These are phyloP conservation scores for Mayamaea pseudoterrestris DNA, from an alignment of 108 stramenopile genomes.

Conservation along the genomic window DNA sequence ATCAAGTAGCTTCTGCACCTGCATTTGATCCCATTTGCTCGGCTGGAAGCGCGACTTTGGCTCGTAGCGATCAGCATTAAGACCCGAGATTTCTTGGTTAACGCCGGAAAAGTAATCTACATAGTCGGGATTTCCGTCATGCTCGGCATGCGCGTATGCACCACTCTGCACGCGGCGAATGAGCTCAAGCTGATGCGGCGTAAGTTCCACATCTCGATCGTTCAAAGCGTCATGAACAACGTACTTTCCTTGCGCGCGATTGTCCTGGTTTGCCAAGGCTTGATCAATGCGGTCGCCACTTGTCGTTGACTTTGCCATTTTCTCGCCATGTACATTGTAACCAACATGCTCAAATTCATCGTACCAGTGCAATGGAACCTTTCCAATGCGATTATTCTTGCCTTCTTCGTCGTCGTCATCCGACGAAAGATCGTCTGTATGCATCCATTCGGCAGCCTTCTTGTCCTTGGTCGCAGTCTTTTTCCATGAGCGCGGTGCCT, in stretches of 20 bases:
- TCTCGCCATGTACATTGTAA: slow-evolving; percentile 84
- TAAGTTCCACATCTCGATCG: slow-evolving; percentile 78
- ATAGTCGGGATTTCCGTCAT: slow-evolving; percentile 87
- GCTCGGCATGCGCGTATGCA: slow-evolving; percentile 94
- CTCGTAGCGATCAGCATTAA: slow-evolving; percentile 61
- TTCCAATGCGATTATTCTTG: slow-evolving; percentile 80
- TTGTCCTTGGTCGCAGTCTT: slow-evolving; percentile 14
- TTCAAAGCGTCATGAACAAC: slow-evolving; percentile 93
- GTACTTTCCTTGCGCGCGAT: slow-evolving; percentile 43
- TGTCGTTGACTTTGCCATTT: slow-evolving; percentile 64
- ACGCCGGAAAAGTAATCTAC: slow-evolving; percentile 87
- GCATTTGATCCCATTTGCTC: slow-evolving; percentile 80
- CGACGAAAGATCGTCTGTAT: slow-evolving; percentile 90
- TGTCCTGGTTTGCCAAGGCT: slow-evolving; percentile 66
- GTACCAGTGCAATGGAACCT: slow-evolving; percentile 97
- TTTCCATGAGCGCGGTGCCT: slow-evolving; percentile 37
- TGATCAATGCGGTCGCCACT: slow-evolving; percentile 53
- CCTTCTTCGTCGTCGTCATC: slow-evolving; percentile 94
- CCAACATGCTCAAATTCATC: slow-evolving; percentile 95
- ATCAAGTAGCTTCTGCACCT: slow-evolving; percentile 75
- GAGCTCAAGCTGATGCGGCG: slow-evolving; percentile 84
- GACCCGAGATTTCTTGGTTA: slow-evolving; percentile 60
- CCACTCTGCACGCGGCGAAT: slow-evolving; percentile 88
- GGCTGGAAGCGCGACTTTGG: slow-evolving; percentile 78
- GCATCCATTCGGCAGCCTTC: slow-evolving; percentile 44